A percentile compares a stretch with the other conserved stretches of the same genome.
phyloP scores from a whole-genome alignment of 1,284 basidiomycete species.

The Puccinia horiana region DNA sequence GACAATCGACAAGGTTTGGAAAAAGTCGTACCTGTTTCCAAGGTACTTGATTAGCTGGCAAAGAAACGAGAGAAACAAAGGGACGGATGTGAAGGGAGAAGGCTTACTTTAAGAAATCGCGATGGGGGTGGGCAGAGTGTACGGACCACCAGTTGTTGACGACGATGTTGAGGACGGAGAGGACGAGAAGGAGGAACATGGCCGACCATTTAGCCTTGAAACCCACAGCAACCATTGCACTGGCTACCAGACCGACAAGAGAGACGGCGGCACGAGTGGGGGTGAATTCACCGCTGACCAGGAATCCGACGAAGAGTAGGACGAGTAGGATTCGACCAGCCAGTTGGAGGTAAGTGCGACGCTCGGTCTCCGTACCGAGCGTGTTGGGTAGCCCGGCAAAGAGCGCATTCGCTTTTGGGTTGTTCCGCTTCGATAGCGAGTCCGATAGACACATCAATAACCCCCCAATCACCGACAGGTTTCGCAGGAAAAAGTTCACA shows the following conservation, averaged over 20 bases:
- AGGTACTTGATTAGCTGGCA: background rate
- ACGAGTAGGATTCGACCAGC: conserved; percentile 95
- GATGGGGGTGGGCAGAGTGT: conserved; percentile 85
- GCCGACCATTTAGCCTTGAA: conserved; percentile 99
- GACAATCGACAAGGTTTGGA: conserved; percentile 74
- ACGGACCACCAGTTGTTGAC: conserved; percentile 99
- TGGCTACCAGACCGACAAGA: conserved; percentile 81
- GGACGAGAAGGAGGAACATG: conserved; percentile 87
- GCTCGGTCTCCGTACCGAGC: conserved; percentile 81
- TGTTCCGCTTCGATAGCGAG: conserved; percentile 70
- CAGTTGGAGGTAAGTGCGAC: conserved; percentile 98
- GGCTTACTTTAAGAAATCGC: conserved; percentile 90
- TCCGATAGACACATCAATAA: conserved; percentile 98
- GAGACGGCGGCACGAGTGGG: conserved; percentile 81
- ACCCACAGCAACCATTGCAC: conserved; percentile 93
- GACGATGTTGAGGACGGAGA: conserved; percentile 94
- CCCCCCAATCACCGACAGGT: conserved; percentile 85
- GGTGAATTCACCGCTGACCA: conserved; percentile 89
- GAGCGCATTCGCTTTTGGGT: conserved; percentile 68
- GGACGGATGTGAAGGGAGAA: conserved; percentile 52
- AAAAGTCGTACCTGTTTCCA: conserved; percentile 78
- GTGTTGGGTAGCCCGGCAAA: conserved; percentile 86
- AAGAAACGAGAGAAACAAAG: background rate
- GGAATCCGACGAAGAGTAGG: conserved; percentile 98
- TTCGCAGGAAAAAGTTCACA: conserved; percentile 98